phyloP scores from a whole-genome alignment of 208 protist genomes.

The Leishmania mexicana region DNA sequence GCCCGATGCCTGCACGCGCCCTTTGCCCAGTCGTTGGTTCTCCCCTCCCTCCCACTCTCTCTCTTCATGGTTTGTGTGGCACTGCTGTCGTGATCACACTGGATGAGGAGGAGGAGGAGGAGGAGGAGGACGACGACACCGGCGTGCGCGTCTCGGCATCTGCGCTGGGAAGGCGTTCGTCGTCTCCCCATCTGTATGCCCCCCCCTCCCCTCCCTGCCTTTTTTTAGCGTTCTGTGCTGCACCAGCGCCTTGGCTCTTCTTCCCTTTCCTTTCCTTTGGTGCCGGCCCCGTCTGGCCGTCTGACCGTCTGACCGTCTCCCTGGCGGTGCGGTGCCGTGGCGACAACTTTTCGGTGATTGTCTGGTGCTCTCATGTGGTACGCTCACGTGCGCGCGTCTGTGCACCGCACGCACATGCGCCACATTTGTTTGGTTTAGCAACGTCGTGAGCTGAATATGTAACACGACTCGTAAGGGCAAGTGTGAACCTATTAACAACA shows the following conservation, averaged over 20 bases:
- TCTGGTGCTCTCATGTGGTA: background rate
- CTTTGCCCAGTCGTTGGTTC: conserved; percentile 4
- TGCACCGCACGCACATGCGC: background rate
- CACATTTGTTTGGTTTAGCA: background rate
- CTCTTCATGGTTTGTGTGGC: too few relatives aligned
- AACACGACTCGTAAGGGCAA: background rate
- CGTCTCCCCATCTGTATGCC: too few relatives aligned
- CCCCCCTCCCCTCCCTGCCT: too few relatives aligned
- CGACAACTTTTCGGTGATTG: background rate
- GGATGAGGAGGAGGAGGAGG: too few relatives aligned
- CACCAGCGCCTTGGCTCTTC: too few relatives aligned
- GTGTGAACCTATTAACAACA: background rate
- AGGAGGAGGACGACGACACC: background rate
- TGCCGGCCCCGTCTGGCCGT: too few relatives aligned
- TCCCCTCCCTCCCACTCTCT: background rate
- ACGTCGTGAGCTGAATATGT: background rate
- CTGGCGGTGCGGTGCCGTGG: background rate
- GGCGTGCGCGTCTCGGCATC: background rate
- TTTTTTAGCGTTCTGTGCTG: too few relatives aligned
- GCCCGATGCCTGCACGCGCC: background rate
- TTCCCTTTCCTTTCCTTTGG: too few relatives aligned
- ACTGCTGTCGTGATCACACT: too few relatives aligned
- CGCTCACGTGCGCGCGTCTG: background rate
- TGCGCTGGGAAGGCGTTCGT: too few relatives aligned
- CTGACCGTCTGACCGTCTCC: background rate